Evolutionary conservation across 441 rosid genomes (phyloP), one percentile per base, ranked within the genome.

Genomic region (Hura crepitans): DNA sequence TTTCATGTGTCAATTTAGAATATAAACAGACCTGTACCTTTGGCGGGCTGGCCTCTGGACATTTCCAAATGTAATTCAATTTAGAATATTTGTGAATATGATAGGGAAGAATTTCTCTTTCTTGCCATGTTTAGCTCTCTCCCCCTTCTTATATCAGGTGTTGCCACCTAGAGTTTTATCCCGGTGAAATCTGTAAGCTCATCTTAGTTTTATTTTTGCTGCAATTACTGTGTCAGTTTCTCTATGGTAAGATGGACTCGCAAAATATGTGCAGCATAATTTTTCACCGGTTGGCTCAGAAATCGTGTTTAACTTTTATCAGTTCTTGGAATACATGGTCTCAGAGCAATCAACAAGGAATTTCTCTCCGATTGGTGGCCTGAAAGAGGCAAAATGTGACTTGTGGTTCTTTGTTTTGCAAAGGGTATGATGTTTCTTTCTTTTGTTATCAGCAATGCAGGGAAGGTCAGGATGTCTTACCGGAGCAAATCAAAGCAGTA

Each of bases 401-500:
- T 64, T 15, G 2, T 46, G n/a, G 68, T 64, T 64, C n/a, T 17
- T 28, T 14, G 0, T 43, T 45, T 6, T n/a, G 25, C 11, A 23
- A n/a, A 14, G 20, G 25, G 6, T 33, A 49, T 39, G 55, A 12
- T 57, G 6, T 65, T 65, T 63, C 20, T 54, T 18, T 43, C 43
- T 22, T 37, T 62, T 0, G 55, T 71, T 25, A 37, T 22, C 85
- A 86, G 91, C 88, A 86, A 84, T 83, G 85, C 75, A 74, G 76
- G 66, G 87, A 84, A 72, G 91, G 86, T 42, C 85, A 83, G 68
- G 87, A 84, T 15, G 81, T 81, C 25, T 74, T 75, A 31, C 88
- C 88, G 0, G 91, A 86, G 69, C 86, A 86, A 57, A 89, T 91
- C 82, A 85, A 87, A 81, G 89, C 96, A 11, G 85, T 84, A 54